Evolutionary conservation across 2,329 filamentous ascomycete genomes (phyloP), one percentile per base, ranked within the genome.

Genomic region (Alternaria hordeiaustralica): DNA sequence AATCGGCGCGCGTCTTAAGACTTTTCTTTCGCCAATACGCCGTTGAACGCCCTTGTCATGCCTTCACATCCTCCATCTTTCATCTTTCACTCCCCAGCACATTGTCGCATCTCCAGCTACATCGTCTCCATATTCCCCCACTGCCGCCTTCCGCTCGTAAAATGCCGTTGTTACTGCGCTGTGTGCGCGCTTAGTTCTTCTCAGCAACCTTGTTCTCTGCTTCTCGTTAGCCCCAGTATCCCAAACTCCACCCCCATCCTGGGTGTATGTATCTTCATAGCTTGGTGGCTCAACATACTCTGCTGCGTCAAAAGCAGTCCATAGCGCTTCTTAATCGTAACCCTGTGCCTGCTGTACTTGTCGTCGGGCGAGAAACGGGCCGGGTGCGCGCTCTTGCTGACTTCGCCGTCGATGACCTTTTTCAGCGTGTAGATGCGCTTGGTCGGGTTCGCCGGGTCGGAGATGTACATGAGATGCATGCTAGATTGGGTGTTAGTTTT

Each of bases 301-400:
- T 89, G 91, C 86, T 97, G 93, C 58, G 92, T 96, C 80, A 97
- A 84, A 66, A 98, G 88, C 68, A 97, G 87, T 53, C 91, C 91
- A 79, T 97, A 98, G 78, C 96, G 88, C 85, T 92, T 94, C 90
- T 97, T 97, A 76, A 98, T 87, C 20, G 94, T 96, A 54, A 98
- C 94, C 74, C 96, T 90, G 84, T 98, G 95, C 79, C 88, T 86
- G 77, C 94, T 97, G 88, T 96, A 98, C 87, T 97, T 97, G 87
- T 99, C 96, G 84, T 99, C 96, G 68, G 96, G 96, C 50, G 93
- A 97, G 87, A 98, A 99, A 73, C 96, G 88, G 46, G 96, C 96
- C 50, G 96, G 95, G 84, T 98, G 95, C 60, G 96, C 96, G 58
- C 92, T 96, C 87, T 97, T 97, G 81, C 95, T 97, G 78, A 97